Conservation (phyloP, 2,329 filamentous ascomycete genomes). For the Monilinia fructicola region DNA sequence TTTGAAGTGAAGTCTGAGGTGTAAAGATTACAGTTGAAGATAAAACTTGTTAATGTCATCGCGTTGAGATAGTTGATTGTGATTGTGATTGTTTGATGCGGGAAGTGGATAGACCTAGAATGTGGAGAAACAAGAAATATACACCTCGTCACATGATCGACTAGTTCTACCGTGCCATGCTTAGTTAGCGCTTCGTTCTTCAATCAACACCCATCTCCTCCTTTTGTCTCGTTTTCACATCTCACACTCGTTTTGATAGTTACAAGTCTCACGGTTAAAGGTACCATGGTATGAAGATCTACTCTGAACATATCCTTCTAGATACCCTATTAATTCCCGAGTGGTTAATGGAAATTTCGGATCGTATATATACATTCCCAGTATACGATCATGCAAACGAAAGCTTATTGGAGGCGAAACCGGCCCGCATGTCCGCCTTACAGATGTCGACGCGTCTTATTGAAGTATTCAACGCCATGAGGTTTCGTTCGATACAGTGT, state of each 20-base stretch:
- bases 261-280: neutral
- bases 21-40: neutral
- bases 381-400: slow-evolving; percentile 9
- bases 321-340: neutral
- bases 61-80: neutral
- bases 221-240: neutral
- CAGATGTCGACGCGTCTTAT: slow-evolving; percentile 15
- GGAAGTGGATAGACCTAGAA: neutral
- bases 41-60: slow-evolving; percentile 9
- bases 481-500: neutral
- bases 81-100: neutral
- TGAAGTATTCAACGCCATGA: slow-evolving; percentile 7
- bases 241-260: neutral
- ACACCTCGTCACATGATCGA: neutral
- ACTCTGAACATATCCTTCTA: neutral
- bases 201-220: neutral
- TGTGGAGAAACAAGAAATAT: neutral
- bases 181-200: neutral
- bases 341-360: slow-evolving; percentile 10
- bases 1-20: neutral
- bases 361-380: slow-evolving; percentile 11
- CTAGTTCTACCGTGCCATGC: neutral
- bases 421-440: slow-evolving; percentile 27
- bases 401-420: slow-evolving; percentile 23
- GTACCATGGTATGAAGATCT: slow-evolving; percentile 1